Percentiles rank a stretch among this genome's conserved stretches.
These are phyloP conservation scores for Hypoxylon sp. DNA, from an alignment of 2,329 filamentous ascomycete genomes.

Conservation along the genomic window DNA sequence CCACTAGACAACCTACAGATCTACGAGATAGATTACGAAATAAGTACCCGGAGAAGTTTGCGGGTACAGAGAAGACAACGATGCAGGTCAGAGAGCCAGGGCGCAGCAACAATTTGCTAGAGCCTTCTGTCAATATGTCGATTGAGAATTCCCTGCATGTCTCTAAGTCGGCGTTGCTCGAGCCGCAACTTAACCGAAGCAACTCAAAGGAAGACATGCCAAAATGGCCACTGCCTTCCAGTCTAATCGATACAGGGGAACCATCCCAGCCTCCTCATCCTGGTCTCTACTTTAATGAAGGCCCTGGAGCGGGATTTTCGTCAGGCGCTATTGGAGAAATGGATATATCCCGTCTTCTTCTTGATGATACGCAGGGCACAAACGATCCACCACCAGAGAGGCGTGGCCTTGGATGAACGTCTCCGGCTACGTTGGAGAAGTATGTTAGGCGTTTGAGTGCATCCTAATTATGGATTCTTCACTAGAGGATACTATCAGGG, in stretches of 20 bases:
- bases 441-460: constrained; percentile 7
- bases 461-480: constrained; percentile 6
- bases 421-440: constrained; percentile 2
- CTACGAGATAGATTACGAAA: constrained; percentile 75
- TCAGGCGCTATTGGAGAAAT: constrained; percentile 68
- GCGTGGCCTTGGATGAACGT: constrained; percentile 50
- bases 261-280: constrained; percentile 54
- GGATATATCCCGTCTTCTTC: constrained; percentile 72
- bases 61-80: constrained; percentile 69
- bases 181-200: constrained; percentile 59
- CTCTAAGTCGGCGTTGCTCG: constrained; percentile 58
- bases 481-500: constrained; percentile 3
- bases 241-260: constrained; percentile 55
- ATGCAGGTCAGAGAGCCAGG: constrained; percentile 62
- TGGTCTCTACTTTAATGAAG: constrained; percentile 63
- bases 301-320: constrained; percentile 56
- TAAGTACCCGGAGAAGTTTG: constrained; percentile 73
- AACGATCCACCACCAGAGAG: constrained; percentile 49
- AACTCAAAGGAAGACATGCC: constrained; percentile 65
- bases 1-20: constrained; percentile 73
- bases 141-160: constrained; percentile 63
- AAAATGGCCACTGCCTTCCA: constrained; percentile 60
- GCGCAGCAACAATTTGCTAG: constrained; percentile 62
- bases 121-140: constrained; percentile 66
- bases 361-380: constrained; percentile 65